phyloP scores from a whole-genome alignment of 306 rosid species.

The Castanea mollissima region DNA sequence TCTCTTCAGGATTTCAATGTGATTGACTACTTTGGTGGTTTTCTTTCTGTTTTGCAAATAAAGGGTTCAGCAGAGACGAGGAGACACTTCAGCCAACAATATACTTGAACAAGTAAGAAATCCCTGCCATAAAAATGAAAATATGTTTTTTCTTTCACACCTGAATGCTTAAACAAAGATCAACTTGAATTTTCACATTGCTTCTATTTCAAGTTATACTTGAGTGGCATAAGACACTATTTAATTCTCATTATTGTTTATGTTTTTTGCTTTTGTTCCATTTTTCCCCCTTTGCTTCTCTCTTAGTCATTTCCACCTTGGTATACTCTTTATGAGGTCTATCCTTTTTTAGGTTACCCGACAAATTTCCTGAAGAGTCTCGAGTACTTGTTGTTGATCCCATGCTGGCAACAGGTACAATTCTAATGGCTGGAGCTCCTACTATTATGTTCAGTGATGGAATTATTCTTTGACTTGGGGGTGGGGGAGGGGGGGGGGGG shows the following conservation, averaged over 20 bases:
- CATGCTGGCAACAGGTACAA: constrained; percentile 88
- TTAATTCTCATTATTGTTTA: no score
- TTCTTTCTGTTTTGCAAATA: constrained; percentile 28
- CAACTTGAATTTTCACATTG: no score
- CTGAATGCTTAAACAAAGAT: not conserved
- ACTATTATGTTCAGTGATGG: not conserved
- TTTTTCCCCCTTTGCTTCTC: no score
- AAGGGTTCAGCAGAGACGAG: constrained; percentile 80
- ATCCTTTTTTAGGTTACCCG: constrained; percentile 64
- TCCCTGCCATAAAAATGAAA: not conserved
- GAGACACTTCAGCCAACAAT: constrained; percentile 81
- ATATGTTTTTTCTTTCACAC: not conserved
- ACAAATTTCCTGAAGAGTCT: constrained; percentile 66
- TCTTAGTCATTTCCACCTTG: no score
- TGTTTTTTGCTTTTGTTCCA: no score
- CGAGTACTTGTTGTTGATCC: constrained; percentile 87
- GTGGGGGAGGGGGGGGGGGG: no score
- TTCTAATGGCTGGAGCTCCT: constrained; percentile 19
- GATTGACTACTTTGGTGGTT: not conserved
- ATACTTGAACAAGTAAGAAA: constrained; percentile 85
- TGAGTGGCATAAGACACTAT: no score
- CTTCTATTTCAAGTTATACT: no score
- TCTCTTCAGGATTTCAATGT: constrained; percentile 6
- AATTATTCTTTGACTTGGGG: no score
- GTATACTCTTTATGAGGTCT: no score